A percentile compares a stretch with the other conserved stretches of the same genome.
Evolutionary conservation across 257 asterid genomes (phyloP).

Genomic region (Cruciata laevipes): DNA sequence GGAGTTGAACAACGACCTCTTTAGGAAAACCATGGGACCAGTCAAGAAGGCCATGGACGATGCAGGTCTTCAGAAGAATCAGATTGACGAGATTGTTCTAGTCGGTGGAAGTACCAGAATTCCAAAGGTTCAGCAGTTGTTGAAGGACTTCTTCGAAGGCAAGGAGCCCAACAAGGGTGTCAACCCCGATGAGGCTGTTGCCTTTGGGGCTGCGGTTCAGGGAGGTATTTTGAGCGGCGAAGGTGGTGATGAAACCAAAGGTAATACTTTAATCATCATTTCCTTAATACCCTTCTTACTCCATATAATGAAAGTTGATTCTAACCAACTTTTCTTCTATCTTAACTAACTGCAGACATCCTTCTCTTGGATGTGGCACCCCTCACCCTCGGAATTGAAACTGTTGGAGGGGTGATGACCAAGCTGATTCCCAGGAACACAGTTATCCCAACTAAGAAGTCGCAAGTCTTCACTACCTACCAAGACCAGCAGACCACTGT

Average conservation of each 20-base stretch:
- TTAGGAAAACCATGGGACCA: conserved; percentile 96
- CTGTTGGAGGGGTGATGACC: conserved; percentile 99
- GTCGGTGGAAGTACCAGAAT: conserved; percentile 99
- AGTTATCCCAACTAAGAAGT: conserved; percentile 86
- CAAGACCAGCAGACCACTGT: conserved; percentile 97
- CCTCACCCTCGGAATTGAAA: conserved; percentile 90
- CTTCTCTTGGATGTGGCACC: conserved; percentile 97
- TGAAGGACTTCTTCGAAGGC: conserved; percentile 81
- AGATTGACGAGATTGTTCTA: conserved; percentile 87
- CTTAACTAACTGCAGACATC: conserved; percentile 38
- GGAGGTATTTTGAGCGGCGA: conserved; percentile 94
- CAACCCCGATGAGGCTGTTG: conserved; percentile 97
- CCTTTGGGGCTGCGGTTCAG: conserved; percentile 97
- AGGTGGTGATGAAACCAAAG: conserved; percentile 97
- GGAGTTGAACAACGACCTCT: conserved; percentile 87
- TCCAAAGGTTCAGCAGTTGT: conserved; percentile 87
- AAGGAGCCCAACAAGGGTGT: conserved; percentile 96
- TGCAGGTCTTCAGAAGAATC: conserved; percentile 72
- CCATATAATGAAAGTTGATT: too few relatives aligned
- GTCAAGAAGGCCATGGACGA: conserved; percentile 99
- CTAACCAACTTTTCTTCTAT: neutral
- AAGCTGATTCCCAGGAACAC: conserved; percentile 97
- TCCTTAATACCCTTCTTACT: neutral
- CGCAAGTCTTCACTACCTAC: conserved; percentile 95
- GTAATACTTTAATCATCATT: conserved; percentile 24